Evolutionary conservation across 768 basidiomycete species (phyloP).

Genomic region (Dacryopinax primogenitus): DNA sequence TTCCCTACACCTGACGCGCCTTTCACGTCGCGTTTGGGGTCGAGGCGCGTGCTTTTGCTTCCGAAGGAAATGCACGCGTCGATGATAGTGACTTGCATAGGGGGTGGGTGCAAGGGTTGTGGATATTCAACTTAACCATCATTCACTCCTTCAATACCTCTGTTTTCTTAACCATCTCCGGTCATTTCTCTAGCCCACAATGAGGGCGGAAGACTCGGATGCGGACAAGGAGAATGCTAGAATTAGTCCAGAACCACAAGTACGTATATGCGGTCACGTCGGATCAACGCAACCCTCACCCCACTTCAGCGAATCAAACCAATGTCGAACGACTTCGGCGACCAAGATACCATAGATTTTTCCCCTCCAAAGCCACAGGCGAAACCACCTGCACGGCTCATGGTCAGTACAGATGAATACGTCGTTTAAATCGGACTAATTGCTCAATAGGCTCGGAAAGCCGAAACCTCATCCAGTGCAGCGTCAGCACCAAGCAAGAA

Average conservation of each 20-base stretch:
- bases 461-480: conserved; percentile 22
- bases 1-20: background rate
- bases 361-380: conserved; percentile 14
- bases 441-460: background rate
- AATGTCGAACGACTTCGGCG: background rate
- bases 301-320: background rate
- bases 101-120: background rate
- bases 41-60: background rate
- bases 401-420: conserved; percentile 6
- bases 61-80: background rate
- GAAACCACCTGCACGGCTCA: conserved; percentile 18
- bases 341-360: background rate
- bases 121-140: background rate
- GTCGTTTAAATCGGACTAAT: background rate
- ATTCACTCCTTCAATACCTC: background rate
- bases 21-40: background rate
- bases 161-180: background rate
- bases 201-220: background rate
- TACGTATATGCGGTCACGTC: background rate
- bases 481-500: conserved; percentile 35
- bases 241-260: background rate
- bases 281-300: background rate
- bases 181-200: background rate
- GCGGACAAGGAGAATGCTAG: background rate
- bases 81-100: background rate